These are phyloP conservation scores for Termitomyces sp. DNA, from an alignment of 768 basidiomycete genomes.

Conservation along the genomic window DNA sequence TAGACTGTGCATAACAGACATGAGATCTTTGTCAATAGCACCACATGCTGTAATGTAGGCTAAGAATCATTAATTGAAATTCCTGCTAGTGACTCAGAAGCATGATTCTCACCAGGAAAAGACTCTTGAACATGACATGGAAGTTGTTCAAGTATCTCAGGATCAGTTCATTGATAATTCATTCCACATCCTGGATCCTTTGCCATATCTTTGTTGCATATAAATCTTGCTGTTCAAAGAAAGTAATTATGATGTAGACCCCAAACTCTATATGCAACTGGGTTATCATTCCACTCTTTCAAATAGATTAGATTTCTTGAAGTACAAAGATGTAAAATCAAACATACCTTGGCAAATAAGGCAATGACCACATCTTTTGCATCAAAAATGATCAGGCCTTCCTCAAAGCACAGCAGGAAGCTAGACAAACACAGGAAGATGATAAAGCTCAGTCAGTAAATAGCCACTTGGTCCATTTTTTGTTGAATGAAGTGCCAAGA, in stretches of 20 bases:
- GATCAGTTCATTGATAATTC: not conserved
- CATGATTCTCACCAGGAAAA: not conserved
- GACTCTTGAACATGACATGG: constrained; percentile 1
- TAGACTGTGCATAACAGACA: not conserved
- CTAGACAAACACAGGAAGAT: constrained; percentile 6
- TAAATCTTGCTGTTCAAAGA: not conserved
- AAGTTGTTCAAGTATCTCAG: not conserved
- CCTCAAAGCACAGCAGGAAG: not conserved
- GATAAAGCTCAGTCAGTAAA: not conserved
- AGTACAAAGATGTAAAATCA: not conserved
- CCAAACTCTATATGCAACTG: not conserved
- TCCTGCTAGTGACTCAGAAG: too few species aligned
- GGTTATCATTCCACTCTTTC: constrained; percentile 1
- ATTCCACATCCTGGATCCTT: not conserved
- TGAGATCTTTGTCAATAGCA: not conserved
- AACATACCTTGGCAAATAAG: constrained; percentile 1
- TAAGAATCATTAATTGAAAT: too few species aligned
- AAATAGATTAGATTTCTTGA: not conserved
- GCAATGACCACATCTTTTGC: not conserved
- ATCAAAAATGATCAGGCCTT: not conserved
- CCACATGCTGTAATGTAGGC: not conserved
- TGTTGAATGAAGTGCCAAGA: not conserved
- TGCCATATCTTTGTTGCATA: not conserved
- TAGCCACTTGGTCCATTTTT: not conserved
- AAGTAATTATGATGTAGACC: constrained; percentile 1